Evolutionary conservation across 768 basidiomycete genomes (phyloP).

Genomic region (Suillus subluteus): DNA sequence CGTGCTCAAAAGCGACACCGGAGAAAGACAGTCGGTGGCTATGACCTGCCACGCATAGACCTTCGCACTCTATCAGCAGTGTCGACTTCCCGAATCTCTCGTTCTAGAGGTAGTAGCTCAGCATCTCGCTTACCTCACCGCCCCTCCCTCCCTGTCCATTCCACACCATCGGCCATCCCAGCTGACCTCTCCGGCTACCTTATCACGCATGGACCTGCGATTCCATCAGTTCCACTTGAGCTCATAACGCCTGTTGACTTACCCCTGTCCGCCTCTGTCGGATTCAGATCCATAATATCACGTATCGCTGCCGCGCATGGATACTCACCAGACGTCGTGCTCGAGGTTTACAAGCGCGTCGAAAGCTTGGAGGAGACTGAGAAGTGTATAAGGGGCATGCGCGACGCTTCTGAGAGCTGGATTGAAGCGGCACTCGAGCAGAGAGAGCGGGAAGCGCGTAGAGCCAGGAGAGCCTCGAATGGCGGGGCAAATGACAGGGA

Average conservation of each 20-base stretch:
- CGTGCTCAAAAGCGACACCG: constrained; percentile 2
- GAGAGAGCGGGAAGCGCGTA: constrained; percentile 3
- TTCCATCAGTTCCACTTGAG: constrained; percentile 2
- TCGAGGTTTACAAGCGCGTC: constrained; percentile 38
- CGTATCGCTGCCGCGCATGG: constrained; percentile 51
- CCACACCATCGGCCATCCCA: constrained; percentile 12
- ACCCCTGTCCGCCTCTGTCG: constrained; percentile 24
- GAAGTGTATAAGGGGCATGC: constrained; percentile 41
- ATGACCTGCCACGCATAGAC: constrained; percentile 27
- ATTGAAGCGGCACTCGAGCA: constrained; percentile 17
- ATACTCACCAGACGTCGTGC: constrained; percentile 44
- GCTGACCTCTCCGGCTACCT: constrained; percentile 6
- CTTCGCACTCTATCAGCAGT: constrained; percentile 22
- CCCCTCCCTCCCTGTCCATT: constrained; percentile 22
- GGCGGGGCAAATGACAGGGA: not conserved
- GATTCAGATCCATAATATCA: constrained; percentile 36
- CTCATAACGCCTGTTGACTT: constrained; percentile 18
- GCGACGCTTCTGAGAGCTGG: constrained; percentile 37
- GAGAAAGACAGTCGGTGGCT: constrained; percentile 18
- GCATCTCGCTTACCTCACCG: constrained; percentile 15
- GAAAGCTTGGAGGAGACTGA: constrained; percentile 43
- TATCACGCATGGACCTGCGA: not conserved
- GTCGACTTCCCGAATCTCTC: constrained; percentile 1
- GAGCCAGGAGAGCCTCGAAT: not conserved
- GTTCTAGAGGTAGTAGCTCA: not conserved